Percentiles rank a stretch among this genome's conserved stretches.
These are phyloP conservation scores for Letharia columbiana DNA, from an alignment of 495 filamentous ascomycete genomes.

Conservation along the genomic window DNA sequence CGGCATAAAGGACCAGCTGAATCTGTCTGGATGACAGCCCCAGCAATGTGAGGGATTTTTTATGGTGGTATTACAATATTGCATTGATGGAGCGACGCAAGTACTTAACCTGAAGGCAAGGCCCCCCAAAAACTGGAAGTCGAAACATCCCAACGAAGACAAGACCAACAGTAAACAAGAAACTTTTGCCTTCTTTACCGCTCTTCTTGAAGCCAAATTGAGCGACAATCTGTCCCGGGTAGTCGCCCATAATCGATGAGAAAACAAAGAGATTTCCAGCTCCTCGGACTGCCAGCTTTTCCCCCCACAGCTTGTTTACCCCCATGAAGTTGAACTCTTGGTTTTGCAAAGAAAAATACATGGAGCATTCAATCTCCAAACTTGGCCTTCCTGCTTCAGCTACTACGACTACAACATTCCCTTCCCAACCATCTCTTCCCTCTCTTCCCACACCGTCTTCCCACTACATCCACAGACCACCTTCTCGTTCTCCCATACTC, in stretches of 20 bases:
- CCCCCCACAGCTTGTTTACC: too few species aligned
- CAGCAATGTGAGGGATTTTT: neutral
- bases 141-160: neutral
- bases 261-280: too few species aligned
- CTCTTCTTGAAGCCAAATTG: too few species aligned
- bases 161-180: too few species aligned
- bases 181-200: too few species aligned
- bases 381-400: neutral
- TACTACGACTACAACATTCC: slow-evolving; percentile 59
- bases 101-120: neutral
- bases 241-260: too few species aligned
- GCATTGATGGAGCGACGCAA: neutral
- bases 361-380: neutral
- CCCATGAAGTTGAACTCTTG: too few species aligned
- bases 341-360: too few species aligned
- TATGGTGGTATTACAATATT: neutral
- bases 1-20: neutral
- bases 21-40: neutral
- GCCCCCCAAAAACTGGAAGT: neutral
- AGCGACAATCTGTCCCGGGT: too few species aligned
- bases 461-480: slow-evolving; percentile 91
- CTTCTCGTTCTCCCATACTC: slow-evolving; percentile 98
- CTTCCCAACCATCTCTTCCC: slow-evolving; percentile 75
- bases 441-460: slow-evolving; percentile 96
- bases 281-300: too few species aligned